Evolutionary conservation across 169 alveolate species (phyloP), one percentile per base, ranked within the genome.

Genomic region (Plasmodium blacklocki): DNA sequence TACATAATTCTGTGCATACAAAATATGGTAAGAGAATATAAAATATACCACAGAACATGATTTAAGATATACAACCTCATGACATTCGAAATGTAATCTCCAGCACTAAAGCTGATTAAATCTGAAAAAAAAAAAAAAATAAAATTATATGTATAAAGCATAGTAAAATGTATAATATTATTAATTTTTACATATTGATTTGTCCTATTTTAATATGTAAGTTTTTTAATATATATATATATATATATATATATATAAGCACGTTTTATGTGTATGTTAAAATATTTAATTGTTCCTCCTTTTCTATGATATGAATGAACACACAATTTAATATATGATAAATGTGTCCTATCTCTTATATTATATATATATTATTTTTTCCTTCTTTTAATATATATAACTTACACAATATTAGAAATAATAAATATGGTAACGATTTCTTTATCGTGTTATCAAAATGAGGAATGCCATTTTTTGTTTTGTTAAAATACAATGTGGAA

Each of bases 61-160:
- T 23, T 76, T 15, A 76, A 56, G n/a, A 76, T 63, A 5, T 64
- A 58, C n/a, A 76, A 15, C 8, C 89, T 50, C 52, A 76, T 49
- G n/a, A 76, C 89, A 43, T 76, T 76, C 26, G 89, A 76, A 45
- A 54, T 56, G 18, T 76, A 76, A 21, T 76, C 89, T 12, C 18
- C 47, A 39, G 67, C 32, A 45, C 47, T 64, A 58, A 76, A 76
- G 47, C 71, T 76, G 49, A 76, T 45, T 43, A 64, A 67, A 43
- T 76, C 89, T 76, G 75, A 39, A 43, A 64, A 74, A 21, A 68
- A 60, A 50, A 72, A 52, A 18, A 45, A 47, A 70, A 49, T 8
- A 39, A 19, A n/a, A 7, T 39, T 6, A 39, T 39, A 39, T 39
- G 47, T 39, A 39, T 29, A 50, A 9, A 14, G 8, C 39, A 26